phyloP scores from a whole-genome alignment of 352 stramenopile genomes.

The Pythium sukuiense region DNA sequence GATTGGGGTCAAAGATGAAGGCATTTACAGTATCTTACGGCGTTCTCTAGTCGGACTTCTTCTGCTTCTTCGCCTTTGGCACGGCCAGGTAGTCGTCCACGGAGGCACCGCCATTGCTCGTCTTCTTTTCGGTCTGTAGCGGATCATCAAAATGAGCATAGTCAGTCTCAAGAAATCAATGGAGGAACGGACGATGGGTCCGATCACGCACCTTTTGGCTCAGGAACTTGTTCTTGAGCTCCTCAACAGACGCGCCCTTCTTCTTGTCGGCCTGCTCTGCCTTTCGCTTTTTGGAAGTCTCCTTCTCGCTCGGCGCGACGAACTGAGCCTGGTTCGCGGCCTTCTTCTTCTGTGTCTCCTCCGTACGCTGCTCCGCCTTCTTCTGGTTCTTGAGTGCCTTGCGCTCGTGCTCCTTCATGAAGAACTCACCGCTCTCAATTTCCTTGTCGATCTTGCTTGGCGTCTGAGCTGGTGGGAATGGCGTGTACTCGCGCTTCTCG shows the following conservation, averaged over 20 bases:
- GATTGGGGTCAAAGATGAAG: neutral
- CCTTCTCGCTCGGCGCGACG: constrained; percentile 77
- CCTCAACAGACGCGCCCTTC: constrained; percentile 54
- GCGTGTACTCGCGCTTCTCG: constrained; percentile 97
- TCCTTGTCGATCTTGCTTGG: constrained; percentile 98
- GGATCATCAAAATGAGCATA: neutral
- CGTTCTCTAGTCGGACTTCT: constrained; percentile 34
- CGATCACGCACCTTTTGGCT: constrained; percentile 53
- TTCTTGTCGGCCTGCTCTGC: constrained; percentile 48
- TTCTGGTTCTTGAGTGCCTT: constrained; percentile 91
- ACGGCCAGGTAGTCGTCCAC: constrained; percentile 70
- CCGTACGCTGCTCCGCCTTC: constrained; percentile 69
- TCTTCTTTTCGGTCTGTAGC: constrained; percentile 41
- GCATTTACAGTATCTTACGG: constrained; percentile 7
- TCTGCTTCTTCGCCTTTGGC: constrained; percentile 58
- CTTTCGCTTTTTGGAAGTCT: constrained; percentile 77
- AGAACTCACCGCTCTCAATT: constrained; percentile 99
- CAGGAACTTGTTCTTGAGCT: constrained; percentile 84
- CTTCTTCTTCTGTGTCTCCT: constrained; percentile 71
- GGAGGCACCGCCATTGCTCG: constrained; percentile 28
- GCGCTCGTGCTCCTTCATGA: constrained; percentile 96
- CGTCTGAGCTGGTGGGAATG: constrained; percentile 96
- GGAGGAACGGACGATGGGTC: neutral
- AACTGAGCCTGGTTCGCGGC: constrained; percentile 72
- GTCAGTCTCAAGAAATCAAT: neutral